Evolutionary conservation across 2,329 filamentous ascomycete species (phyloP).

Genomic region (Xylaria sp.): DNA sequence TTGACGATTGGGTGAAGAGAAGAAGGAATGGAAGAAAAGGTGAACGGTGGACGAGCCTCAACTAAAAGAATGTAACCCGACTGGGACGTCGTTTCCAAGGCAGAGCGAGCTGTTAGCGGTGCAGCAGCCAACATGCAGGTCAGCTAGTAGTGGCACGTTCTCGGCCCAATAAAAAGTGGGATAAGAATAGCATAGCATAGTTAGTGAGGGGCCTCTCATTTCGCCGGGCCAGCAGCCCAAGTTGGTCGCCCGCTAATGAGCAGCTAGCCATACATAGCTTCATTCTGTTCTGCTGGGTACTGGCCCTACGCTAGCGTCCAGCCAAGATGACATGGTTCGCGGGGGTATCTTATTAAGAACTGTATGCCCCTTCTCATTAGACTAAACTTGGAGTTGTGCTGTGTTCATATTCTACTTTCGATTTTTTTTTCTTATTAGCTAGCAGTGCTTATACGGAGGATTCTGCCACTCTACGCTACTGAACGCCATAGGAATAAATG

Average conservation of each 20-base stretch:
- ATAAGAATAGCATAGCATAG: conserved; percentile 28
- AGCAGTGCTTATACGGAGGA: too few relatives aligned
- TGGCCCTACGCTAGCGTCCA: neutral
- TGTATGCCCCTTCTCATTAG: neutral
- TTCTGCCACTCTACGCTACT: too few relatives aligned
- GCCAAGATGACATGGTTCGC: neutral
- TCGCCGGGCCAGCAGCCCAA: neutral
- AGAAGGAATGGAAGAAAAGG: conserved; percentile 10
- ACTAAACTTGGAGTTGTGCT: neutral
- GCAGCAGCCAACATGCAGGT: conserved; percentile 1
- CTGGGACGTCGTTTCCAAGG: neutral
- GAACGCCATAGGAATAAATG: neutral
- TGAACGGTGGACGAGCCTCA: conserved; percentile 23
- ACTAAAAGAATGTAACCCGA: conserved; percentile 15
- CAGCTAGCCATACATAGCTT: conserved; percentile 7
- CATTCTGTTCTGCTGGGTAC: neutral
- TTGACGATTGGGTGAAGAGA: conserved; percentile 28
- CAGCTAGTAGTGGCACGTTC: conserved; percentile 6
- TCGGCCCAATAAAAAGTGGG: conserved; percentile 19
- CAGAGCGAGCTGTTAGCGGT: neutral
- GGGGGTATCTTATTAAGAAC: neutral
- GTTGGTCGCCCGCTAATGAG: conserved; percentile 8
- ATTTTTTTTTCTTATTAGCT: neutral
- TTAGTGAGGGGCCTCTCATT: neutral
- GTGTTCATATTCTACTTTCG: neutral